These are phyloP conservation scores for Sindora glabra DNA, from an alignment of 306 rosid species.

Conservation along the genomic window DNA sequence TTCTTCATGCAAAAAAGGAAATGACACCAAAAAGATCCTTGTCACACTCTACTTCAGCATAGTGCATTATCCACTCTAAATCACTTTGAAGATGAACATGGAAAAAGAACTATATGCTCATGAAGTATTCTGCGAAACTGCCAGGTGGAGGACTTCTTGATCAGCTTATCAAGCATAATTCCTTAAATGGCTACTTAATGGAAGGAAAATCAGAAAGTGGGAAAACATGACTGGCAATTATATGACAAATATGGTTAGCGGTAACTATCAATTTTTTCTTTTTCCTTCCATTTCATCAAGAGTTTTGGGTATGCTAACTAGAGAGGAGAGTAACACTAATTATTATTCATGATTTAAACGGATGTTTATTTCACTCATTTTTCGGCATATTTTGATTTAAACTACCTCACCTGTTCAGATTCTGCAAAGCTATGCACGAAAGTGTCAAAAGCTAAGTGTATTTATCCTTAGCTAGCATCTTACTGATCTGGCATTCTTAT, in stretches of 20 bases:
- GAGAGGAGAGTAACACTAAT: too few species aligned
- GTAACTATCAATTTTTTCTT: too few species aligned
- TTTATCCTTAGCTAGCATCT: too few species aligned
- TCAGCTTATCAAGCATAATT: background rate
- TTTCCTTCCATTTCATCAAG: too few species aligned
- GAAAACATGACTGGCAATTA: background rate
- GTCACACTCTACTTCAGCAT: conserved; percentile 35
- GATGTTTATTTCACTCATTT: too few species aligned
- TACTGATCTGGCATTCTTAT: too few species aligned
- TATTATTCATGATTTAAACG: too few species aligned
- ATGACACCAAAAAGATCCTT: conserved; percentile 24
- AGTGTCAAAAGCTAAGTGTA: too few species aligned
- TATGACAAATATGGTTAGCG: background rate
- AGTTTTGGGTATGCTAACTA: too few species aligned
- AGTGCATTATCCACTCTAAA: conserved; percentile 28
- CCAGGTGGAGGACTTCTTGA: background rate
- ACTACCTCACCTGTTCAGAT: too few species aligned
- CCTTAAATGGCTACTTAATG: background rate
- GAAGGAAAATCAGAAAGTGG: background rate
- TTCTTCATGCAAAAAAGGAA: conserved; percentile 25
- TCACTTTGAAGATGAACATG: background rate
- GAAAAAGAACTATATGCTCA: background rate
- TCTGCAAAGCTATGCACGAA: too few species aligned
- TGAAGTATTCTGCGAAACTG: background rate
- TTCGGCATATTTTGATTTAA: too few species aligned